Base-by-base conservation (phyloP, 2,329 filamentous ascomycete genomes). In the Fonsecaea nubica region DNA sequence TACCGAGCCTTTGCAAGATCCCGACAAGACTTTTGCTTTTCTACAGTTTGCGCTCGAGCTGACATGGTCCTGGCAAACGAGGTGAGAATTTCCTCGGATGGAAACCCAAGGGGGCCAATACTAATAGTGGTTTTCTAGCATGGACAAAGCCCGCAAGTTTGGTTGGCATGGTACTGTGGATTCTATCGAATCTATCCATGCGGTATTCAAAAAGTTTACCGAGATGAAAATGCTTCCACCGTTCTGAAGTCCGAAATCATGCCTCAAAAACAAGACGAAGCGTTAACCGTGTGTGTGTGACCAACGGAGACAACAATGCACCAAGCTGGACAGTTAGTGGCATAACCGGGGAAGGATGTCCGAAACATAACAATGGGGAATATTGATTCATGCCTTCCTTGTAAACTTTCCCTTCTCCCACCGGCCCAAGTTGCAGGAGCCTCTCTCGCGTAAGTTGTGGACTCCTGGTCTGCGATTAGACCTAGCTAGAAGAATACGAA, bases 91-190 rank as follows among this genome's bases (percentile, higher is more conserved):
- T 33, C 45, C 30, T 54, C 42, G 9, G 35, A 38, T 38, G 6
- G 30, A 45, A 58, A 57, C 36, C 13, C 30, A 32, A 32, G 30
- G 7, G 52, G 33, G 33, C 33, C 30, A 50, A 62, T 62, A 48
- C 64, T 66, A 35, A 66, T 25, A 13, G 40, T 57, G 53, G 21
- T 53, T 32, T 32, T 12, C 21, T 62, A 75, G 72, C 45, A 81
- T 81, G 79, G 80, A 80, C 65, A 84, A 84, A 72, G 78, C 79
- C 35, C 76, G 78, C 50, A 79, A 79, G 62, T 72, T 83, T 67
- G 82, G 82, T 0, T 84, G 79, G 77, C 78, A 78, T 65, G 82
- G 82, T 0, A 79, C 80, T 68, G 80, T 83, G 4, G 81, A 83
- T 65, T 80, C 80, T 1, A 71, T 76, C 25, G 80, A 84, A 64